phyloP scores from a whole-genome alignment of 2,329 filamentous ascomycete species.

The Stemphylium vesicarium region DNA sequence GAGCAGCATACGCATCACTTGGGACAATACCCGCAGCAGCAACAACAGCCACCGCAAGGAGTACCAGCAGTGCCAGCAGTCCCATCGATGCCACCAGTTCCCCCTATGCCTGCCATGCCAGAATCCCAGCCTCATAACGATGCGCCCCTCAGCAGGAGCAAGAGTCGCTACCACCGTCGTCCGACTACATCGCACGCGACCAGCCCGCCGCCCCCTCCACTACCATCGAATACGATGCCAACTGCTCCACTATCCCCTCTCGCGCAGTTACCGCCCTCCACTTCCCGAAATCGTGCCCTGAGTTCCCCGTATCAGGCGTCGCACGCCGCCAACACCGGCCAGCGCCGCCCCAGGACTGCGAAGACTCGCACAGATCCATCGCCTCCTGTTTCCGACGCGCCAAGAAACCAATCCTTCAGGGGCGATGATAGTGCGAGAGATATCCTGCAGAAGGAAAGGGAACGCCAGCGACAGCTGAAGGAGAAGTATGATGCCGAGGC shows the following conservation, averaged over 20 bases:
- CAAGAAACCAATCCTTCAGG: slow-evolving; percentile 27
- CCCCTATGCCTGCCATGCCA: slow-evolving; percentile 34
- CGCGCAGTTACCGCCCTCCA: slow-evolving; percentile 18
- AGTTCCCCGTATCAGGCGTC: slow-evolving; percentile 36
- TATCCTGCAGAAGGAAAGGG: slow-evolving; percentile 40
- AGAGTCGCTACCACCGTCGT: slow-evolving; percentile 51
- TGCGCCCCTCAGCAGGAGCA: slow-evolving; percentile 44
- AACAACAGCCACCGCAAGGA: slow-evolving; percentile 17
- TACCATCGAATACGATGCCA: slow-evolving; percentile 31
- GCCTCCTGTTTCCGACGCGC: slow-evolving; percentile 22
- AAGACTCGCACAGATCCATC: slow-evolving; percentile 27
- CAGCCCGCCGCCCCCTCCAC: slow-evolving; percentile 30
- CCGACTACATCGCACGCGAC: slow-evolving; percentile 37
- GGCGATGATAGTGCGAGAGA: slow-evolving; percentile 42
- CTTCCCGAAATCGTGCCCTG: slow-evolving; percentile 33
- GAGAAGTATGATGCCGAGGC: slow-evolving; percentile 44
- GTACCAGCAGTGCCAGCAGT: slow-evolving; percentile 7
- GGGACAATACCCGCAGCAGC: slow-evolving; percentile 15
- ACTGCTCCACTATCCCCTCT: slow-evolving; percentile 17
- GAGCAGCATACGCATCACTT: slow-evolving; percentile 34
- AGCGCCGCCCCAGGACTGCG: slow-evolving; percentile 36
- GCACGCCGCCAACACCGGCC: slow-evolving; percentile 28
- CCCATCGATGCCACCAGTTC: slow-evolving; percentile 21
- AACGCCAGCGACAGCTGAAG: slow-evolving; percentile 39
- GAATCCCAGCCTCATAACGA: slow-evolving; percentile 28